phyloP scores from a whole-genome alignment of 2,329 filamentous ascomycete species.

The Aureobasidium subglaciale region DNA sequence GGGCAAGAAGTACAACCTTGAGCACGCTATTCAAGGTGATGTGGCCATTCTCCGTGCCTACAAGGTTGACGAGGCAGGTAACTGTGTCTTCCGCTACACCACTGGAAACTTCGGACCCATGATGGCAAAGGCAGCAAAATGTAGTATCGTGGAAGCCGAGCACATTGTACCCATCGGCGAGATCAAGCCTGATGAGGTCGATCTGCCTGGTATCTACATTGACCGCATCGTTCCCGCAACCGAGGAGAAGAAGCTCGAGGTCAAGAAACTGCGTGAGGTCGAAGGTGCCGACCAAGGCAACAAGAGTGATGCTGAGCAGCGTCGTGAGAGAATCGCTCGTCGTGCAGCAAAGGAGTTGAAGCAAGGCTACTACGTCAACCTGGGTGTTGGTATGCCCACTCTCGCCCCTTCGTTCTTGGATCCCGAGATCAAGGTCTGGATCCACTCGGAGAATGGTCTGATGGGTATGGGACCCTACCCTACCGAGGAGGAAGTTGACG shows the following conservation, averaged over 20 bases:
- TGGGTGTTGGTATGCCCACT: constrained; percentile 80
- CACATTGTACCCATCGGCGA: constrained; percentile 70
- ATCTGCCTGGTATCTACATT: constrained; percentile 76
- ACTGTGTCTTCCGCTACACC: constrained; percentile 76
- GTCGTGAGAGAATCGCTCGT: constrained; percentile 65
- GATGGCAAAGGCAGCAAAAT: constrained; percentile 72
- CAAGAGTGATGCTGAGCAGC: constrained; percentile 43
- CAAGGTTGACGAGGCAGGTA: constrained; percentile 86
- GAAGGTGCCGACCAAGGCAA: constrained; percentile 28
- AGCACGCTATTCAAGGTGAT: constrained; percentile 81
- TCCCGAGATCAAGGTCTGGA: constrained; percentile 63
- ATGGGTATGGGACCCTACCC: constrained; percentile 79
- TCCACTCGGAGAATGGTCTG: constrained; percentile 82
- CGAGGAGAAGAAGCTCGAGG: constrained; percentile 64
- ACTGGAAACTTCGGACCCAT: constrained; percentile 68
- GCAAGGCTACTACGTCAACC: constrained; percentile 71
- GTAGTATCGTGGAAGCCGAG: constrained; percentile 79
- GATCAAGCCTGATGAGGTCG: constrained; percentile 65
- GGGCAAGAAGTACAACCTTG: constrained; percentile 83
- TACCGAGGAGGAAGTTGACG: constrained; percentile 61
- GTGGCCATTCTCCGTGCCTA: constrained; percentile 91
- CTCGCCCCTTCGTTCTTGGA: constrained; percentile 73
- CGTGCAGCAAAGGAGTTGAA: constrained; percentile 75
- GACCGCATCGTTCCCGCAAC: constrained; percentile 73
- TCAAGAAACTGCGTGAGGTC: constrained; percentile 50